Conservation (phyloP, 192 early-diverging fungal genomes). For the Chytriomyces confervae region DNA sequence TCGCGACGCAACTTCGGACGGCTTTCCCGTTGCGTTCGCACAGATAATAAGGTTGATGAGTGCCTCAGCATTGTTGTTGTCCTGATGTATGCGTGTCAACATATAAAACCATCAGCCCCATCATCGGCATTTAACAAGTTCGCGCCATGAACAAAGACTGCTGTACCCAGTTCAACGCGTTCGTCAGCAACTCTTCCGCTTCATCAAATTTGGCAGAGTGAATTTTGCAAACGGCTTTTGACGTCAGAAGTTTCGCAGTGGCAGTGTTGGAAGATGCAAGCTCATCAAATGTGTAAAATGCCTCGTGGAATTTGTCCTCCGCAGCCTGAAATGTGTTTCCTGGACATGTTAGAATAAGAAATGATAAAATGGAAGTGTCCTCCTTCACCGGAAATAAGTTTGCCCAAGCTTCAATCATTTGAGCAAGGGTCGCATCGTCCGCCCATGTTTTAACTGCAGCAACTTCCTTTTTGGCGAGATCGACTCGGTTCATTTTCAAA, state of each 20-base stretch:
- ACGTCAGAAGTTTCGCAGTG: slow-evolving; percentile 76
- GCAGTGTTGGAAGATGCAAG: slow-evolving; percentile 76
- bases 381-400: slow-evolving; percentile 43
- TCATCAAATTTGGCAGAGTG: slow-evolving; percentile 80
- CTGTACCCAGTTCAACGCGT: slow-evolving; percentile 65
- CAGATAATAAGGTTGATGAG: slow-evolving; percentile 87
- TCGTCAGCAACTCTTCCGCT: slow-evolving; percentile 78
- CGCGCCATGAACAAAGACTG: background rate
- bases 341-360: slow-evolving; percentile 8
- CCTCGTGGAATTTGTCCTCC: slow-evolving; percentile 78
- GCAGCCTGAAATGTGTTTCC: slow-evolving; percentile 62
- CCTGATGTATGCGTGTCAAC: slow-evolving; percentile 37
- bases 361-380: background rate
- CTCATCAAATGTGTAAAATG: slow-evolving; percentile 94
- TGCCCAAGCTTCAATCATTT: slow-evolving; percentile 91
- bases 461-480: slow-evolving; percentile 85
- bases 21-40: slow-evolving; percentile 70
- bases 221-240: slow-evolving; percentile 84
- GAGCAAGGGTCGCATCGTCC: slow-evolving; percentile 92
- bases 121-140: background rate
- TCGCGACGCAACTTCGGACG: slow-evolving; percentile 65
- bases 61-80: slow-evolving; percentile 77
- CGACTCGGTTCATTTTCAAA: slow-evolving; percentile 78
- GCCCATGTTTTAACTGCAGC: slow-evolving; percentile 83
- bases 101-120: background rate